Percentiles rank a stretch among this genome's conserved stretches.
phyloP scores from a whole-genome alignment of 2,329 filamentous ascomycete genomes.

The Diaporthe nobilis region DNA sequence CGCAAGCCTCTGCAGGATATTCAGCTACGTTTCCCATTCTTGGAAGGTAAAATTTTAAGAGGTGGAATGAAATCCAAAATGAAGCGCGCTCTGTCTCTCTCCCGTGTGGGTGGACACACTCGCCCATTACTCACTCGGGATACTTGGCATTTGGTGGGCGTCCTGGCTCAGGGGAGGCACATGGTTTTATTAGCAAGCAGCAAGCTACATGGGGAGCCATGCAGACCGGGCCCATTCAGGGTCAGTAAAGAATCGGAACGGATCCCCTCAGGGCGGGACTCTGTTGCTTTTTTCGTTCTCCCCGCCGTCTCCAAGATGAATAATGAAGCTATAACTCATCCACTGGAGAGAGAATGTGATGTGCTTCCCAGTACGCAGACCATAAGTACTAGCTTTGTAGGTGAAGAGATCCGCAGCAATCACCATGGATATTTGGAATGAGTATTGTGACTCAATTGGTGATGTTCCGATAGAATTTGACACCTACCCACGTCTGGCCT shows the following conservation, averaged over 20 bases:
- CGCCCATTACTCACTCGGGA: neutral
- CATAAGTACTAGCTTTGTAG: neutral
- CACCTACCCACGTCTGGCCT: neutral
- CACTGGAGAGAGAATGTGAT: neutral
- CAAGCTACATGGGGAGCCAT: neutral
- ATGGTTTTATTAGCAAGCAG: neutral
- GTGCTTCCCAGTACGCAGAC: neutral
- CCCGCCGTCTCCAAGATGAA: neutral
- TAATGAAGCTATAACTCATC: neutral
- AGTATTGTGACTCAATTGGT: neutral
- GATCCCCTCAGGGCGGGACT: no score
- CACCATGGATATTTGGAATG: neutral
- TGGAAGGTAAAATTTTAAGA: neutral
- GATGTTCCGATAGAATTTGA: neutral
- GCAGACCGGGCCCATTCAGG: neutral
- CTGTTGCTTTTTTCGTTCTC: neutral
- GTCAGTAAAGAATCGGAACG: neutral
- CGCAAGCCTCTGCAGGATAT: neutral
- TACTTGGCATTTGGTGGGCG: neutral
- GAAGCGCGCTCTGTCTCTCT: neutral
- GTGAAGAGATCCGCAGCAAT: neutral
- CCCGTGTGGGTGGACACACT: neutral
- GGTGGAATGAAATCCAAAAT: neutral
- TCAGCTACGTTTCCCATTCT: no score
- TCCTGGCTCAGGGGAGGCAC: neutral